Conservation (phyloP, 2,329 filamentous ascomycete species). For the Penicillium vulpinum region DNA sequence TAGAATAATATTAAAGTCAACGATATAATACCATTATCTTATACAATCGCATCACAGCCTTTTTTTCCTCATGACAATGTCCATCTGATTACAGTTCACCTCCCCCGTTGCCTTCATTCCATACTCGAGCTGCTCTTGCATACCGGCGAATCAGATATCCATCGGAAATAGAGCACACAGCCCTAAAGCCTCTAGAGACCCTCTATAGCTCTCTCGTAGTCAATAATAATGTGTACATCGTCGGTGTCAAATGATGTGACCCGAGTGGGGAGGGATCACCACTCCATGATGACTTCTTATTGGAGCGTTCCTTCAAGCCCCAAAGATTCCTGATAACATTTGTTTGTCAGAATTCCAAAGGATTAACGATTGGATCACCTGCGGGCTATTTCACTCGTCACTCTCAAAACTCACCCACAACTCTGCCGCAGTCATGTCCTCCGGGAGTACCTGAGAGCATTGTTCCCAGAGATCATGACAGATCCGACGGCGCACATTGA, state of each 20-base stretch:
- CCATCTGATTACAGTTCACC: slow-evolving; percentile 22
- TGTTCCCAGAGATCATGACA: slow-evolving; percentile 53
- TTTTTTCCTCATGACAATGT: slow-evolving; percentile 5
- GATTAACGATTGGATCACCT: slow-evolving; percentile 4
- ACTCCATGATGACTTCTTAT: slow-evolving; percentile 18
- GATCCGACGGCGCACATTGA: slow-evolving; percentile 49
- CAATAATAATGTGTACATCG: slow-evolving; percentile 4
- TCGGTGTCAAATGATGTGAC: slow-evolving; percentile 26
- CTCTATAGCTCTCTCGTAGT: not conserved
- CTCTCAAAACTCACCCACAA: slow-evolving; percentile 46
- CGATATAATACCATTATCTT: not conserved
- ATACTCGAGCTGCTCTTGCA: not conserved
- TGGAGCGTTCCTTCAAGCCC: slow-evolving; percentile 39
- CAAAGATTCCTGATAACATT: slow-evolving; percentile 33
- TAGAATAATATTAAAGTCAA: not conserved
- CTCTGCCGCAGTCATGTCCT: slow-evolving; percentile 49
- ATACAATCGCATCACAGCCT: not conserved
- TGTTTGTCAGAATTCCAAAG: slow-evolving; percentile 7
- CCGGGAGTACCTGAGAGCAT: slow-evolving; percentile 51
- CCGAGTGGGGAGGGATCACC: slow-evolving; percentile 22
- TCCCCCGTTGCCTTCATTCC: slow-evolving; percentile 24
- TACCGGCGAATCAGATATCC: slow-evolving; percentile 2
- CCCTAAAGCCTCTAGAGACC: not conserved
- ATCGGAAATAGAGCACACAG: not conserved
- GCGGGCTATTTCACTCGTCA: not conserved